Percentiles rank a stretch among this genome's conserved stretches.
These are phyloP conservation scores for Pythium angustatum DNA, from an alignment of 352 stramenopile genomes.

Conservation along the genomic window DNA sequence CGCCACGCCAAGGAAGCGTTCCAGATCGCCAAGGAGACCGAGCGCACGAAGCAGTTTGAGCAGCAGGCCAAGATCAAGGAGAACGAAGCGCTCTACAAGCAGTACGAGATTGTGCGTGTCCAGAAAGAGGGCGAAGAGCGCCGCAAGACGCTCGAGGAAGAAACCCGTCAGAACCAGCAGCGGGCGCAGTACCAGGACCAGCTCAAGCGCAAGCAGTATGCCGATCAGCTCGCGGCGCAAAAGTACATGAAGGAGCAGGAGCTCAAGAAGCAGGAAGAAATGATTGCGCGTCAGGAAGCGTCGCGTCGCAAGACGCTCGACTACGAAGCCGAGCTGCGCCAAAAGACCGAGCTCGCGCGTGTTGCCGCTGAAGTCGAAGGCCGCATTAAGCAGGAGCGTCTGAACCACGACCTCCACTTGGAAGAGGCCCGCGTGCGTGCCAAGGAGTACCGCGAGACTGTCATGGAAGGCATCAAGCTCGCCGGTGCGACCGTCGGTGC, in stretches of 20 bases:
- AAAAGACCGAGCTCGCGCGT: constrained; percentile 95
- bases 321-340: constrained; percentile 95
- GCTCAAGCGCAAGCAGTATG: constrained; percentile 98
- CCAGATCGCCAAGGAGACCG: constrained; percentile 94
- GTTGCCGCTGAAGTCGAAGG: constrained; percentile 94
- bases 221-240: constrained; percentile 95
- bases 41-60: constrained; percentile 95
- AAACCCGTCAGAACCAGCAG: constrained; percentile 97
- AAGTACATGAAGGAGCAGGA: constrained; percentile 96
- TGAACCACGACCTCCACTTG: constrained; percentile 98
- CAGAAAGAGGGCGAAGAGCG: constrained; percentile 96
- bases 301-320: constrained; percentile 97
- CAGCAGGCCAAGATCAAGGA: constrained; percentile 91
- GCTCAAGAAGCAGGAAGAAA: constrained; percentile 98
- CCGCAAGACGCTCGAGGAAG: constrained; percentile 96
- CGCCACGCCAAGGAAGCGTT: constrained; percentile 94
- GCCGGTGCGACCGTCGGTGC: constrained; percentile 93
- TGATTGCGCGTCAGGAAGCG: constrained; percentile 94
- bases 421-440: constrained; percentile 94
- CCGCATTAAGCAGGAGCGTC: constrained; percentile 94
- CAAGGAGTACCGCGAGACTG: constrained; percentile 73
- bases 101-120: constrained; percentile 94
- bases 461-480: constrained; percentile 96
- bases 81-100: constrained; percentile 92
- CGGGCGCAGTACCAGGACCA: constrained; percentile 98